Conservation (phyloP, 768 basidiomycete species). For the Tulasnella sp. region DNA sequence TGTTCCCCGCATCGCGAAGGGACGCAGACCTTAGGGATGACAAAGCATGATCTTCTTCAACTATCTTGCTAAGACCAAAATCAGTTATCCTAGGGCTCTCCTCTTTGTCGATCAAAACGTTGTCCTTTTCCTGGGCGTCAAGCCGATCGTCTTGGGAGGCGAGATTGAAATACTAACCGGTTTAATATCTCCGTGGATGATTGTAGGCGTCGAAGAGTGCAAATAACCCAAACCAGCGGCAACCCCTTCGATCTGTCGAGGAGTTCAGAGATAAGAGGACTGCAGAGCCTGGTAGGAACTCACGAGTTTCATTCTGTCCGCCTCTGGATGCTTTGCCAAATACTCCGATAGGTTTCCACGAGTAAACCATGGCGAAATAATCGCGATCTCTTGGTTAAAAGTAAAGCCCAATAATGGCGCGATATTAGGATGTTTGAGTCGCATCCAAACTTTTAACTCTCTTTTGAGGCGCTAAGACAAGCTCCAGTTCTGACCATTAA, state of each 20-base stretch:
- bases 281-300: neutral
- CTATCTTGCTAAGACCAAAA: slow-evolving; percentile 11
- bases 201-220: neutral
- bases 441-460: neutral
- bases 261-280: neutral
- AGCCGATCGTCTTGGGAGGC: too few relatives aligned
- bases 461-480: neutral
- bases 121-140: neutral
- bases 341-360: neutral
- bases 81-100: neutral
- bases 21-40: neutral
- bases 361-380: neutral
- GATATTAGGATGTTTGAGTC: neutral
- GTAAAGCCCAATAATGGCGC: neutral
- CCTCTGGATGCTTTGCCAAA: neutral
- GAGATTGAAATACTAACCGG: neutral
- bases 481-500: neutral
- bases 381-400: neutral
- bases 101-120: slow-evolving; percentile 9
- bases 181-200: slow-evolving; percentile 15
- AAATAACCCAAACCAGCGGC: neutral
- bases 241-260: slow-evolving; percentile 1
- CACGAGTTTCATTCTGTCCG: neutral
- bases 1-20: neutral
- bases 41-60: neutral